Evolutionary conservation across 345 rosid genomes (phyloP).

Genomic region (Mercurialis annua): DNA sequence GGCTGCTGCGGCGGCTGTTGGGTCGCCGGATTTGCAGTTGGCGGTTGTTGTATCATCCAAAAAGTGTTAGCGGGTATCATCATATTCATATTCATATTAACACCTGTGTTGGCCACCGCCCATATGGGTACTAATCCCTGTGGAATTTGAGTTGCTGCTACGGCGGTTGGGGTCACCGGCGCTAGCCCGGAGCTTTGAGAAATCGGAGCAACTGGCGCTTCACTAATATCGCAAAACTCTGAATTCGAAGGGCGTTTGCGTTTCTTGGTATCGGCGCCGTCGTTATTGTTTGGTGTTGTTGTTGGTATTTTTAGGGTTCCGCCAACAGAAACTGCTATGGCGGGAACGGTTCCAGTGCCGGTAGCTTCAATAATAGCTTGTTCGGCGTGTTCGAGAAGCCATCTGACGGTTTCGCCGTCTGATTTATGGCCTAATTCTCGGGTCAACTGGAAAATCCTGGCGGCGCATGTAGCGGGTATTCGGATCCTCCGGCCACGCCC

Average conservation of each 20-base stretch:
- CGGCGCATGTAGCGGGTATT: slow-evolving; percentile 54
- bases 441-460: slow-evolving; percentile 46
- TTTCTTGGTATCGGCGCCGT: slow-evolving; percentile 18
- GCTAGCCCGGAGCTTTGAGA: slow-evolving; percentile 33
- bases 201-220: slow-evolving; percentile 17
- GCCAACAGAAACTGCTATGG: slow-evolving; percentile 43
- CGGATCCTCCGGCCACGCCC: slow-evolving; percentile 57
- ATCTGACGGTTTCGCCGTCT: slow-evolving; percentile 50
- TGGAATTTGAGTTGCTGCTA: slow-evolving; percentile 16
- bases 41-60: slow-evolving; percentile 47
- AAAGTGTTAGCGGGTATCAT: slow-evolving; percentile 42
- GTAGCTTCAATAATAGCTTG: slow-evolving; percentile 45
- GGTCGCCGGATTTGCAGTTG: background rate
- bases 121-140: slow-evolving; percentile 45
- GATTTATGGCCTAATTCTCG: slow-evolving; percentile 45
- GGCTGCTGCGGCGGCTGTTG: slow-evolving; percentile 21
- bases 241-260: slow-evolving; percentile 34
- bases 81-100: too few relatives aligned
- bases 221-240: slow-evolving; percentile 31
- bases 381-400: slow-evolving; percentile 51
- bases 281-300: slow-evolving; percentile 17
- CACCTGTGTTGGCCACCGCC: slow-evolving; percentile 33
- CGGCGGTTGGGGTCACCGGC: slow-evolving; percentile 16
- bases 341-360: slow-evolving; percentile 44
- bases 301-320: slow-evolving; percentile 44